A percentile compares a stretch with the other conserved stretches of the same genome.
phyloP scores from a whole-genome alignment of 1,139 yeast genomes.

The Pichia kudriavzevii region DNA sequence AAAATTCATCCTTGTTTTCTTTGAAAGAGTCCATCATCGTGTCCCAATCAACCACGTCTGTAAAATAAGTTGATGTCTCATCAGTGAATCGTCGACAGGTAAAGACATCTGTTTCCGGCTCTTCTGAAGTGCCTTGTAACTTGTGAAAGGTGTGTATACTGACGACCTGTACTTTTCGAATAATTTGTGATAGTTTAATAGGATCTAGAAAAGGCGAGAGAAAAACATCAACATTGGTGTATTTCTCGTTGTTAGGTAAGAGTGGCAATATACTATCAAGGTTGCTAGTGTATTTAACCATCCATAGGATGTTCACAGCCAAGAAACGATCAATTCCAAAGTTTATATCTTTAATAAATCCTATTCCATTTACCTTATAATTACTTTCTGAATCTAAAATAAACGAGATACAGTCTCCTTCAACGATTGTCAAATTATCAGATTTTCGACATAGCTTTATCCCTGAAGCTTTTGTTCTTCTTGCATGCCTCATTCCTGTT shows the following conservation, averaged over 20 bases:
- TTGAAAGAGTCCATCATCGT: conserved; percentile 24
- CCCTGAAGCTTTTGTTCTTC: conserved; percentile 13
- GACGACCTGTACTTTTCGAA: conserved; percentile 32
- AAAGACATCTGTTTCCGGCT: conserved; percentile 26
- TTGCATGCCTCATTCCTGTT: conserved; percentile 10
- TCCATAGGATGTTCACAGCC: conserved; percentile 35
- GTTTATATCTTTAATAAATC: conserved; percentile 35
- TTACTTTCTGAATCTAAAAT: background rate
- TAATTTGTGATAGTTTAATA: conserved; percentile 29
- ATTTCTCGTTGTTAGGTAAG: conserved; percentile 2
- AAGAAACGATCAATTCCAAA: conserved; percentile 35
- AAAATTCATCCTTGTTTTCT: conserved; percentile 28
- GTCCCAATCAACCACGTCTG: conserved; percentile 31
- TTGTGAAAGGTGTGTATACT: conserved; percentile 21
- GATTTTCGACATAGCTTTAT: conserved; percentile 19
- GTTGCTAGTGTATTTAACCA: conserved; percentile 25
- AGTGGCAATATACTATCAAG: conserved; percentile 18
- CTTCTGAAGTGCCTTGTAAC: background rate
- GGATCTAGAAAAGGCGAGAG: conserved; percentile 35
- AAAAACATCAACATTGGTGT: conserved; percentile 33
- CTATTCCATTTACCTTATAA: conserved; percentile 21
- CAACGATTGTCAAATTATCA: conserved; percentile 34
- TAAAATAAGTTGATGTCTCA: conserved; percentile 29
- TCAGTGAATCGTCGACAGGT: conserved; percentile 37
- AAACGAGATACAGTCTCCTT: conserved; percentile 37